These are phyloP conservation scores for Dactylellina leptospora DNA, from an alignment of 2,329 filamentous ascomycete species.

Conservation along the genomic window DNA sequence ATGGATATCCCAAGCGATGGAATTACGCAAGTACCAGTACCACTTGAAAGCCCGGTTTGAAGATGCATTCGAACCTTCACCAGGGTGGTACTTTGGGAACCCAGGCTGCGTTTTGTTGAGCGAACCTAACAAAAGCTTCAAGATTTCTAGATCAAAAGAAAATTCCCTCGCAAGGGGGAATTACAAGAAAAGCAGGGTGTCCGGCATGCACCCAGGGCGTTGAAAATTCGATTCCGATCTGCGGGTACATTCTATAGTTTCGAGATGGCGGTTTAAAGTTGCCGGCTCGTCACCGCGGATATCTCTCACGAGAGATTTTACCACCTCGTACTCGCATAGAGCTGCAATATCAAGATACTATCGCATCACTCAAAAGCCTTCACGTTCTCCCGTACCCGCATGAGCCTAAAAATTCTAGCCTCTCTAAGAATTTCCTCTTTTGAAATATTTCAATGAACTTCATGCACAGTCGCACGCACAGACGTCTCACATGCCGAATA, in stretches of 20 bases:
- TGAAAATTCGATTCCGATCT: slow-evolving; percentile 1
- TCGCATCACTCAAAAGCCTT: slow-evolving; percentile 17
- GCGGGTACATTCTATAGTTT: neutral
- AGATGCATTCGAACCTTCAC: slow-evolving; percentile 34
- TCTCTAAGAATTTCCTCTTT: neutral
- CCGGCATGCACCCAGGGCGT: neutral
- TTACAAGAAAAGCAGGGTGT: neutral
- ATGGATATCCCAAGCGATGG: slow-evolving; percentile 8
- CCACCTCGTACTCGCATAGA: slow-evolving; percentile 36
- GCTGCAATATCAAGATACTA: slow-evolving; percentile 20
- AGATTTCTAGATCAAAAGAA: neutral
- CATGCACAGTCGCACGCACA: slow-evolving; percentile 28
- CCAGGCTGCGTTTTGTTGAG: no score
- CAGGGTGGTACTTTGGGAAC: slow-evolving; percentile 21
- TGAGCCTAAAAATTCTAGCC: slow-evolving; percentile 10
- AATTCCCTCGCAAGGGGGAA: neutral
- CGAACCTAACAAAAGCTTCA: neutral
- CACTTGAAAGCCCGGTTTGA: slow-evolving; percentile 3
- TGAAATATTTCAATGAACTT: neutral
- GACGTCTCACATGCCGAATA: slow-evolving; percentile 45
- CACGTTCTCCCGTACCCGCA: slow-evolving; percentile 24
- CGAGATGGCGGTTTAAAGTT: neutral
- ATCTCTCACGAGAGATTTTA: slow-evolving; percentile 21
- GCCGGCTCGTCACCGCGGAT: neutral
- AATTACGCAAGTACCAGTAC: slow-evolving; percentile 43